Evolutionary conservation across 2,329 filamentous ascomycete species (phyloP).

Genomic region (Colletotrichum brevisporum): DNA sequence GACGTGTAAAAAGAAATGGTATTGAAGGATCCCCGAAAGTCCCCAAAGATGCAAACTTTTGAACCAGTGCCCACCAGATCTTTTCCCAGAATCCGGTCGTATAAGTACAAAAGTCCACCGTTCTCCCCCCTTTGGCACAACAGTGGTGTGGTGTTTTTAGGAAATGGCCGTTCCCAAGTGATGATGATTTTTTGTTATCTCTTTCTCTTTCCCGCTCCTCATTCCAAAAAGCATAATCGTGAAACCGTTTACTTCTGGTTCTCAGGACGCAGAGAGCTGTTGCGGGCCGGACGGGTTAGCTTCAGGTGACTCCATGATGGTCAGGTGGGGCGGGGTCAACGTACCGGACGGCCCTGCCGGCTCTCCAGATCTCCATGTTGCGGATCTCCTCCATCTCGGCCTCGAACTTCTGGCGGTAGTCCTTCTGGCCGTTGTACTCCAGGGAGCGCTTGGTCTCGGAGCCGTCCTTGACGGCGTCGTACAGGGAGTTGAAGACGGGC

Average conservation of each 20-base stretch:
- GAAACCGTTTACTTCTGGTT: constrained; percentile 78
- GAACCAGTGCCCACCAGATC: constrained; percentile 41
- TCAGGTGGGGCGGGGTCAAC: constrained; percentile 43
- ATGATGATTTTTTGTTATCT: constrained; percentile 16
- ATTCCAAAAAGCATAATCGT: constrained; percentile 31
- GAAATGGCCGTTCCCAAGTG: constrained; percentile 32
- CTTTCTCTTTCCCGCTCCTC: constrained; percentile 17
- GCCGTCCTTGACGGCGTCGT: constrained; percentile 92
- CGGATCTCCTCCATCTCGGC: constrained; percentile 99
- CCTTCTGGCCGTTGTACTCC: constrained; percentile 94
- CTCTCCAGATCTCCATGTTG: constrained; percentile 98
- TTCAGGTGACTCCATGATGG: constrained; percentile 13
- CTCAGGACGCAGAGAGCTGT: constrained; percentile 83
- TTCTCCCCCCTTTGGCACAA: constrained; percentile 32
- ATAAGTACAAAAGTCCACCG: constrained; percentile 52
- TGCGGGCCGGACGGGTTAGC: constrained; percentile 44
- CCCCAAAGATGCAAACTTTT: constrained; percentile 43
- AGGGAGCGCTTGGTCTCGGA: constrained; percentile 96
- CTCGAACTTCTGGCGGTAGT: constrained; percentile 98
- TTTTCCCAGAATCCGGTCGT: constrained; percentile 47
- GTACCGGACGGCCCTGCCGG: constrained; percentile 95
- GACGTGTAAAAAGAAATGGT: constrained; percentile 37
- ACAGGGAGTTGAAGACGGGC: constrained; percentile 98
- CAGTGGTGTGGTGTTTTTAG: constrained; percentile 21
- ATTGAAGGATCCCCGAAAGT: constrained; percentile 39